Conservation (phyloP, 768 basidiomycete species). For the Galerina sulciceps region DNA sequence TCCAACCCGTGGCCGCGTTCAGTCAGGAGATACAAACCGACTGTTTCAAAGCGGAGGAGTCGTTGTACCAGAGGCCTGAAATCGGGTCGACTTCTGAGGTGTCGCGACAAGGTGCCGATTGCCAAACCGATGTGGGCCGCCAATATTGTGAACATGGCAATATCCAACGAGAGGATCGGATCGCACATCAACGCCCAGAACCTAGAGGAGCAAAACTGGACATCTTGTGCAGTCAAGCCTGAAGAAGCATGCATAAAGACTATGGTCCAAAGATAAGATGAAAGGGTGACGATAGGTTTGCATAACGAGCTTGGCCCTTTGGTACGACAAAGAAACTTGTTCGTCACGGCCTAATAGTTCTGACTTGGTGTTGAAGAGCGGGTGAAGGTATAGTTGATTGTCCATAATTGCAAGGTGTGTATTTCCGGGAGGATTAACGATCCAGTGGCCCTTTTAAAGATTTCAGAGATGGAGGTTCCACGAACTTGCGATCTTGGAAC, state of each 20-base stretch:
- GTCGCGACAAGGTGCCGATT: conserved; percentile 57
- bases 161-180: conserved; percentile 53
- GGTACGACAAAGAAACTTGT: conserved; percentile 51
- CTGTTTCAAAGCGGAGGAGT: conserved; percentile 55
- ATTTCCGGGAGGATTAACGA: background rate
- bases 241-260: background rate
- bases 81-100: conserved; percentile 52
- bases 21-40: conserved; percentile 56
- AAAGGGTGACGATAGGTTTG: conserved; percentile 46
- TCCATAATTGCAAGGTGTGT: conserved; percentile 28
- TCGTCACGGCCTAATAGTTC: conserved; percentile 52
- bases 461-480: conserved; percentile 9
- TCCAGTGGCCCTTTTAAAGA: background rate
- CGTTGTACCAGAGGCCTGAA: conserved; percentile 50
- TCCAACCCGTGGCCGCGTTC: conserved; percentile 67
- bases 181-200: conserved; percentile 62
- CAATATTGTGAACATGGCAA: conserved; percentile 57
- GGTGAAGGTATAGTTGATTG: conserved; percentile 44
- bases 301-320: conserved; percentile 51
- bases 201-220: conserved; percentile 49
- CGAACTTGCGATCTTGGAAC: conserved; percentile 8
- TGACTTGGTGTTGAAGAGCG: conserved; percentile 47
- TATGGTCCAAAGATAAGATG: conserved; percentile 7
- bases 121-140: conserved; percentile 55
- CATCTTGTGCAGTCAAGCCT: conserved; percentile 50